phyloP scores from a whole-genome alignment of 1,284 basidiomycete genomes.

The Irpex lacteus region DNA sequence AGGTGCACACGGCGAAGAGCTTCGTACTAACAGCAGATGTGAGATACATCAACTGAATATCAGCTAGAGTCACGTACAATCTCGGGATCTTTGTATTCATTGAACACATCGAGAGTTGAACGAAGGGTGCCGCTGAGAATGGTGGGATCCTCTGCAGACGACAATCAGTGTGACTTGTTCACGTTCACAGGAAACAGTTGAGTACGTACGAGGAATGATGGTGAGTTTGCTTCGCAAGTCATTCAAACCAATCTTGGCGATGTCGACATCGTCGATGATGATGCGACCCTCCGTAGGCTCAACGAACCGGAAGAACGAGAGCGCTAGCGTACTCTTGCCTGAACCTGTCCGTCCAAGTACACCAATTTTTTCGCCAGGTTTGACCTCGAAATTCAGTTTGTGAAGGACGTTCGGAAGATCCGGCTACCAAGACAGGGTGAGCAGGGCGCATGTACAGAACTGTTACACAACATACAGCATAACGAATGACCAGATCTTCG shows the following conservation, averaged over 20 bases:
- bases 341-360: slow-evolving; percentile 89
- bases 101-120: slow-evolving; percentile 87
- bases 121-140: slow-evolving; percentile 87
- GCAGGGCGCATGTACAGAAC: background rate
- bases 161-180: slow-evolving; percentile 1
- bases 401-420: slow-evolving; percentile 87
- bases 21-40: slow-evolving; percentile 57
- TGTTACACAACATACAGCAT: slow-evolving; percentile 76
- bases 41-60: background rate
- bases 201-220: slow-evolving; percentile 85
- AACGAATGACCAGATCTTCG: slow-evolving; percentile 81
- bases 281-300: slow-evolving; percentile 85
- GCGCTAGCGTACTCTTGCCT: slow-evolving; percentile 87
- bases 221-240: slow-evolving; percentile 84
- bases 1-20: slow-evolving; percentile 87
- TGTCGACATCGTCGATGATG: slow-evolving; percentile 85
- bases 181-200: background rate
- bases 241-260: slow-evolving; percentile 81
- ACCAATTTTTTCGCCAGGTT: slow-evolving; percentile 82
- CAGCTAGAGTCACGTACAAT: slow-evolving; percentile 53
- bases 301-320: slow-evolving; percentile 95
- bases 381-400: slow-evolving; percentile 74
- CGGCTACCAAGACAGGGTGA: slow-evolving; percentile 42
- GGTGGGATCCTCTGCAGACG: slow-evolving; percentile 75
- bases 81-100: slow-evolving; percentile 83